Base-by-base conservation (phyloP, 352 stramenopile species). In the Globisporangium canariense region DNA sequence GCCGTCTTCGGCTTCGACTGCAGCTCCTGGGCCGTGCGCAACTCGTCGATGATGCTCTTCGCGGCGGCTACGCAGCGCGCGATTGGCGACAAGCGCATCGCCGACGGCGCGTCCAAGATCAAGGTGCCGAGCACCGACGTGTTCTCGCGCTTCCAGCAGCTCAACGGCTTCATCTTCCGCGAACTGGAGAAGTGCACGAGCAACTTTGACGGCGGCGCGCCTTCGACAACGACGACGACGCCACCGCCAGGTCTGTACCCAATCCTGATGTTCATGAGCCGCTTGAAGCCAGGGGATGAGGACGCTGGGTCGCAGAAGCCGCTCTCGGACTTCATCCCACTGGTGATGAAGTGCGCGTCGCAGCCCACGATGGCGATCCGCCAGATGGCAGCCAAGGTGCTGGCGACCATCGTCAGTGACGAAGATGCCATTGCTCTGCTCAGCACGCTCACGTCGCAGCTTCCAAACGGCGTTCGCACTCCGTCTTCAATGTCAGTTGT, bases 11-110 rank as follows among this genome's bases (percentile, higher is more conserved):
- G 87, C 40, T 97, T 97, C 62, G 82, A 96, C 34, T 86, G 83
- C 55, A 78, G 77, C 11, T 90, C 81, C 3, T 97, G 88, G 88
- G 86, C 89, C 1, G 90, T 97, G 28, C 86, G 90, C 30, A 97
- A 97, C 74, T 96, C 88, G 41, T 82, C 87, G 1, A 97, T 97
- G 89, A 97, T 97, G 90, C 80, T 97, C 46, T 97, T 96, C 53
- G 81, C 87, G 2, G 89, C 89, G 0, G 77, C 83, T 2, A 90
- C 83, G 1, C 86, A 94, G 65, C 81, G 88, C 51, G 86, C 81
- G 22, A 80, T 96, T 47, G 86, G 84, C 51, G 86, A 94, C 63
- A 94, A 96, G 62, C 83, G 88, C 34, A 86, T 94, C 62, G 86
- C 86, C 11, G 88, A 94, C 55, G 83, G 83, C 25, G 77, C 78